These are phyloP conservation scores for Chaetomium olivaceum DNA, from an alignment of 2,329 filamentous ascomycete species.

Conservation along the genomic window DNA sequence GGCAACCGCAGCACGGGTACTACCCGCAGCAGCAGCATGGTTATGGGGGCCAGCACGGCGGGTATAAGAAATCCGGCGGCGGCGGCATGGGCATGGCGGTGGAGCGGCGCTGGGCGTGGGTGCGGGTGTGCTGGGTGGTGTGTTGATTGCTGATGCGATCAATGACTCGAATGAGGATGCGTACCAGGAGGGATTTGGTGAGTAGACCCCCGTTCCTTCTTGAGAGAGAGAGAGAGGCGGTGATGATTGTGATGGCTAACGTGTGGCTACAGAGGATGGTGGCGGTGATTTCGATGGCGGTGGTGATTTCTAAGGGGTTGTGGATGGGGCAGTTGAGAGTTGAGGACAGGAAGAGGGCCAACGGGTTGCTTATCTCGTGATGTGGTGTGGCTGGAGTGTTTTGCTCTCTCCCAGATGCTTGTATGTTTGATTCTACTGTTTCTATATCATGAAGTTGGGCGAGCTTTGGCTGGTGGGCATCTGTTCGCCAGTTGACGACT, in stretches of 20 bases:
- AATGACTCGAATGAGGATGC: constrained; percentile 61
- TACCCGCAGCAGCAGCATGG: constrained; percentile 25
- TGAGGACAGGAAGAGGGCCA: background rate
- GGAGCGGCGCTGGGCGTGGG: constrained; percentile 77
- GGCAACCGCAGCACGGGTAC: background rate
- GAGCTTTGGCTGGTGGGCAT: background rate
- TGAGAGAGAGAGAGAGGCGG: background rate
- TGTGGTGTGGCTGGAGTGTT: background rate
- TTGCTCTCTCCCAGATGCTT: background rate
- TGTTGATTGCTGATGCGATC: constrained; percentile 68
- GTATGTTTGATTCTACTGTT: background rate
- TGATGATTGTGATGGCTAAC: constrained; percentile 16
- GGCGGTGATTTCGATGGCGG: constrained; percentile 38
- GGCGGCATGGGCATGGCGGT: constrained; percentile 38
- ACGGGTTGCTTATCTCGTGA: background rate
- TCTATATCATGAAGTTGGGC: background rate
- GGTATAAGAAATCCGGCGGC: constrained; percentile 26
- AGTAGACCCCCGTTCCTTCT: constrained; percentile 18
- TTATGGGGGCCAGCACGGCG: constrained; percentile 33
- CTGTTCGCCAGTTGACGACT: background rate
- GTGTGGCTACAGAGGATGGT: constrained; percentile 35
- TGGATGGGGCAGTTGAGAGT: background rate
- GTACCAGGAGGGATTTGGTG: constrained; percentile 52
- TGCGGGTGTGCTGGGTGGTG: constrained; percentile 78
- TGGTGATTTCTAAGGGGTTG: constrained; percentile 43